Percentiles rank a stretch among this genome's conserved stretches.
phyloP scores from a whole-genome alignment of 2,329 filamentous ascomycete species.

The Xylaria sp. region DNA sequence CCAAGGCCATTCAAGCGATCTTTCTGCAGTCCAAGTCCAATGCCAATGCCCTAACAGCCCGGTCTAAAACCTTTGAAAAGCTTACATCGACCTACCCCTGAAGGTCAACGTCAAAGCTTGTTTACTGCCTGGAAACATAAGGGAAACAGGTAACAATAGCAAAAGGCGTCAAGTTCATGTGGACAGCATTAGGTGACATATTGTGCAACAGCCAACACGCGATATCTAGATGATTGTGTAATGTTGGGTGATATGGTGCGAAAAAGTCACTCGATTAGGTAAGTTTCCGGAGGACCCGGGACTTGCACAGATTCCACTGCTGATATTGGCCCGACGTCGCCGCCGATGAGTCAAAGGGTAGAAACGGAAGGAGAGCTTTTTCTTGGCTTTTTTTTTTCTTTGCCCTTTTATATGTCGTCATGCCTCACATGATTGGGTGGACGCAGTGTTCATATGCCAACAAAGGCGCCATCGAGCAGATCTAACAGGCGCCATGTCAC shows the following conservation, averaged over 20 bases:
- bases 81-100: conserved; percentile 1
- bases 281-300: conserved; percentile 25
- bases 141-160: background rate
- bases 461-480: conserved; percentile 1
- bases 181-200: too few species aligned
- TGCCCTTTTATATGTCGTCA: background rate
- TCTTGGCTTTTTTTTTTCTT: background rate
- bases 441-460: background rate
- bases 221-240: background rate
- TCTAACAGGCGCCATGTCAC: conserved; percentile 1
- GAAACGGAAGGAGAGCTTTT: background rate
- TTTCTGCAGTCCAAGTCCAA: background rate
- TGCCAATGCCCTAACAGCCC: background rate
- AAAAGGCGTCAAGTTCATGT: background rate
- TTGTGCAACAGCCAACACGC: conserved; percentile 8
- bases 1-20: background rate
- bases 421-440: conserved; percentile 9
- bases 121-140: background rate
- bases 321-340: conserved; percentile 27
- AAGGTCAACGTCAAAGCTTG: background rate
- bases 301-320: background rate
- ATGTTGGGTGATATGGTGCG: conserved; percentile 11
- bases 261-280: conserved; percentile 8
- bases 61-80: background rate
- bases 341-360: conserved; percentile 25